A percentile compares a stretch with the other conserved stretches of the same genome.
Evolutionary conservation across 1,284 basidiomycete species (phyloP).

Genomic region (Ustilago trichophora): DNA sequence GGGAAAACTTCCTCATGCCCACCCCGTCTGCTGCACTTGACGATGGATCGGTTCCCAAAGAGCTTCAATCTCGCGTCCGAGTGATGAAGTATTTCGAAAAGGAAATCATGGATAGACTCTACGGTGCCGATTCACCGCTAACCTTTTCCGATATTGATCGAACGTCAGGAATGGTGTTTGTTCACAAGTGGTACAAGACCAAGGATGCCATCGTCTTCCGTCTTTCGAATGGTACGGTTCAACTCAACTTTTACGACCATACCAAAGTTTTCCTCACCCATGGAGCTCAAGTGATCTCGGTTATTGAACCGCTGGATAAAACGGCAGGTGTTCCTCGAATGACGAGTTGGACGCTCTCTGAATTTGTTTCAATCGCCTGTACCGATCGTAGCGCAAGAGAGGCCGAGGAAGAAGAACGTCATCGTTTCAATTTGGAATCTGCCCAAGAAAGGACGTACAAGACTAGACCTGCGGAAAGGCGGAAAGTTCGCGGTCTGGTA

Average conservation of each 20-base stretch:
- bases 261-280: conserved; percentile 89
- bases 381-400: conserved; percentile 52
- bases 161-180: conserved; percentile 87
- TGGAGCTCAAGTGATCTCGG: conserved; percentile 79
- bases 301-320: conserved; percentile 71
- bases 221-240: conserved; percentile 88
- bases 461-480: conserved; percentile 37
- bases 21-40: too few relatives aligned
- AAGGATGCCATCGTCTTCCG: conserved; percentile 97
- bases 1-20: conserved; percentile 53
- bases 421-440: conserved; percentile 14
- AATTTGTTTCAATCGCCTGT: conserved; percentile 75
- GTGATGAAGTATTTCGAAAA: conserved; percentile 62
- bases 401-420: conserved; percentile 14
- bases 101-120: conserved; percentile 64
- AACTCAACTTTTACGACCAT: conserved; percentile 99
- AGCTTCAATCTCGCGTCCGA: conserved; percentile 52
- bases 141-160: conserved; percentile 83
- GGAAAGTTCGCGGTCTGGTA: conserved; percentile 29
- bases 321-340: conserved; percentile 82
- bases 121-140: conserved; percentile 74
- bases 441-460: conserved; percentile 4
- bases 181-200: conserved; percentile 94
- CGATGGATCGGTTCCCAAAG: conserved; percentile 31
- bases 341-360: conserved; percentile 78